A percentile compares a stretch with the other conserved stretches of the same genome.
These are phyloP conservation scores for Leccinum arenicola DNA, from an alignment of 768 basidiomycete genomes.

Conservation along the genomic window DNA sequence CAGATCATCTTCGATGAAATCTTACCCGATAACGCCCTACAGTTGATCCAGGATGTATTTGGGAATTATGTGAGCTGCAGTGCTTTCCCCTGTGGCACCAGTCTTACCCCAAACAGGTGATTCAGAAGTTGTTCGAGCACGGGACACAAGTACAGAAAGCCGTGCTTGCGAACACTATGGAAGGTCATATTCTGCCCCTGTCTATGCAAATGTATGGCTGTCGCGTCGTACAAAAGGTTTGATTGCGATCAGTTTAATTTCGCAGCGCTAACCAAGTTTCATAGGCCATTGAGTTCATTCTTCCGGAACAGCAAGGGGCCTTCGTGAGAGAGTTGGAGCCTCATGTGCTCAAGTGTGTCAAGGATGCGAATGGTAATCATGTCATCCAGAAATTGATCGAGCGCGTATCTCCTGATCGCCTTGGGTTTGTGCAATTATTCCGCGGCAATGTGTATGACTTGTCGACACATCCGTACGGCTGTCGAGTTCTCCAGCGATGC, in stretches of 20 bases:
- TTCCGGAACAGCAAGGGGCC: constrained; percentile 70
- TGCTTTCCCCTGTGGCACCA: not conserved
- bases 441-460: constrained; percentile 76
- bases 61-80: constrained; percentile 81
- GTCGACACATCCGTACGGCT: constrained; percentile 88
- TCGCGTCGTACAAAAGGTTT: constrained; percentile 90
- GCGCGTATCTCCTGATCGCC: constrained; percentile 69
- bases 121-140: constrained; percentile 91
- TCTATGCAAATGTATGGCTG: constrained; percentile 96
- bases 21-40: constrained; percentile 67
- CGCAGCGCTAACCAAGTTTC: constrained; percentile 5
- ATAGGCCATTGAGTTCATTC: constrained; percentile 81
- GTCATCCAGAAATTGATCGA: constrained; percentile 92
- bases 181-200: constrained; percentile 70
- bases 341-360: constrained; percentile 80
- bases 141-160: constrained; percentile 76
- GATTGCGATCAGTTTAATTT: not conserved
- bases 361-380: constrained; percentile 93
- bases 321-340: constrained; percentile 80
- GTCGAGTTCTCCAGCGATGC: constrained; percentile 91
- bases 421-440: constrained; percentile 75
- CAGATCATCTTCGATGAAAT: constrained; percentile 85
- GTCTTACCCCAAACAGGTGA: constrained; percentile 52
- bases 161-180: constrained; percentile 67
- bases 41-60: constrained; percentile 88